Percentiles rank a stretch among this genome's conserved stretches.
Conservation (phyloP, 1,139 yeast genomes). For the Pichia sorboxylosa region DNA sequence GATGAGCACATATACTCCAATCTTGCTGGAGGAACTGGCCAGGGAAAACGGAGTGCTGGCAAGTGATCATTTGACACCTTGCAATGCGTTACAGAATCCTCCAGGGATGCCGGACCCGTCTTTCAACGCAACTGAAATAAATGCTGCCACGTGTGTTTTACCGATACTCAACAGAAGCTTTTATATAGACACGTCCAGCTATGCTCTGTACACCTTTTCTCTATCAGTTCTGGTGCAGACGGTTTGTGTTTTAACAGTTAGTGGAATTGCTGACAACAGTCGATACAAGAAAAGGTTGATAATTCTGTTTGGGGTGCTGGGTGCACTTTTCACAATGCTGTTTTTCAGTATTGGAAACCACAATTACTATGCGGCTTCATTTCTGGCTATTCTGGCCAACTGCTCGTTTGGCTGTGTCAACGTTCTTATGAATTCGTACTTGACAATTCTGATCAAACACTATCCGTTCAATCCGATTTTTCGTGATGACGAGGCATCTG, state of each 20-base stretch:
- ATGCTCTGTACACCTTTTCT: constrained; percentile 60
- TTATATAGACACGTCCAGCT: constrained; percentile 54
- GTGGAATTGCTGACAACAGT: constrained; percentile 56
- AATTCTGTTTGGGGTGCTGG: constrained; percentile 42
- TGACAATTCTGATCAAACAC: constrained; percentile 43
- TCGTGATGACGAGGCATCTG: constrained; percentile 1
- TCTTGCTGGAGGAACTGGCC: constrained; percentile 54
- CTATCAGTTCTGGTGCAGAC: constrained; percentile 54
- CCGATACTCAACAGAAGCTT: constrained; percentile 18
- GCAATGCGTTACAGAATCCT: constrained; percentile 9
- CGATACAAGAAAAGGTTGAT: constrained; percentile 39
- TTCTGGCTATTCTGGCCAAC: constrained; percentile 47
- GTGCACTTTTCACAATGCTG: constrained; percentile 38
- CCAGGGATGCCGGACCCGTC: constrained; percentile 17
- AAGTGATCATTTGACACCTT: constrained; percentile 29
- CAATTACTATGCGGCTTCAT: constrained; percentile 43
- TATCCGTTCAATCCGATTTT: constrained; percentile 13
- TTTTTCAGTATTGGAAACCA: constrained; percentile 32
- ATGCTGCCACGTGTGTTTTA: constrained; percentile 31
- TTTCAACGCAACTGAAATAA: constrained; percentile 11
- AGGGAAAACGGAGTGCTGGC: constrained; percentile 50
- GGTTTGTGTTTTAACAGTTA: constrained; percentile 49
- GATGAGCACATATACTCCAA: constrained; percentile 60
- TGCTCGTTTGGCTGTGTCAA: constrained; percentile 63
- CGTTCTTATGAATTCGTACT: constrained; percentile 63